These are phyloP conservation scores for Russula emetica DNA, from an alignment of 768 basidiomycete genomes.

Conservation along the genomic window DNA sequence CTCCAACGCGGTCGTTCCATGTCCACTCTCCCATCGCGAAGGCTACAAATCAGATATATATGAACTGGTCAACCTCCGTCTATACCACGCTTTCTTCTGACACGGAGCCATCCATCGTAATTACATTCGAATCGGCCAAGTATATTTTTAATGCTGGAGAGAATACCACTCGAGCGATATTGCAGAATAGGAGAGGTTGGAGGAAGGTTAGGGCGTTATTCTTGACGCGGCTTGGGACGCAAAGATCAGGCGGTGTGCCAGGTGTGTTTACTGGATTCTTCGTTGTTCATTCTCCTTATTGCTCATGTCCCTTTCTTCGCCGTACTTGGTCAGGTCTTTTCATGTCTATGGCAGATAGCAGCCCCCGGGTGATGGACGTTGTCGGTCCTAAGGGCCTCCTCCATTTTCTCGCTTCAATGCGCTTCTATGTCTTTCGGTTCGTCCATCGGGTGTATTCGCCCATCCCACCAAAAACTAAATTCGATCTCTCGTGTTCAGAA, in stretches of 20 bases:
- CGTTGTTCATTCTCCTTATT: not conserved
- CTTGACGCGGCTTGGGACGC: slow-evolving; percentile 58
- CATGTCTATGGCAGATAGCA: slow-evolving; percentile 76
- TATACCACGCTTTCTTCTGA: slow-evolving; percentile 61
- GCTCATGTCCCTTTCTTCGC: not conserved
- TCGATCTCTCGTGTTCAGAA: slow-evolving; percentile 36
- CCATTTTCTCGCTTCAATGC: slow-evolving; percentile 67
- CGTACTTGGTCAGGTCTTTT: slow-evolving; percentile 50
- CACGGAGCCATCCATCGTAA: slow-evolving; percentile 71
- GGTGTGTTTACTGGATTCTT: slow-evolving; percentile 43
- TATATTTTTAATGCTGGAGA: slow-evolving; percentile 90
- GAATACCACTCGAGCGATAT: slow-evolving; percentile 67
- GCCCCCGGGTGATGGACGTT: slow-evolving; percentile 52
- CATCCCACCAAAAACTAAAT: not conserved
- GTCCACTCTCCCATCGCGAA: not conserved
- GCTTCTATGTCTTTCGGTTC: slow-evolving; percentile 65
- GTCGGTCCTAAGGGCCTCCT: slow-evolving; percentile 70
- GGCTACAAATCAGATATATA: slow-evolving; percentile 23
- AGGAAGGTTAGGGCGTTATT: slow-evolving; percentile 68
- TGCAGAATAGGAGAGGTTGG: slow-evolving; percentile 63
- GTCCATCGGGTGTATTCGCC: slow-evolving; percentile 22
- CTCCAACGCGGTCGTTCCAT: slow-evolving; percentile 10
- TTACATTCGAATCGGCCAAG: slow-evolving; percentile 72
- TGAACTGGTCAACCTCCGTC: slow-evolving; percentile 64
- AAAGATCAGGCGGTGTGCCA: slow-evolving; percentile 65